Percentiles rank a stretch among this genome's conserved stretches.
Evolutionary conservation across 139 green algal species (phyloP).

Genomic region (Chlamydomonas asymmetrica): DNA sequence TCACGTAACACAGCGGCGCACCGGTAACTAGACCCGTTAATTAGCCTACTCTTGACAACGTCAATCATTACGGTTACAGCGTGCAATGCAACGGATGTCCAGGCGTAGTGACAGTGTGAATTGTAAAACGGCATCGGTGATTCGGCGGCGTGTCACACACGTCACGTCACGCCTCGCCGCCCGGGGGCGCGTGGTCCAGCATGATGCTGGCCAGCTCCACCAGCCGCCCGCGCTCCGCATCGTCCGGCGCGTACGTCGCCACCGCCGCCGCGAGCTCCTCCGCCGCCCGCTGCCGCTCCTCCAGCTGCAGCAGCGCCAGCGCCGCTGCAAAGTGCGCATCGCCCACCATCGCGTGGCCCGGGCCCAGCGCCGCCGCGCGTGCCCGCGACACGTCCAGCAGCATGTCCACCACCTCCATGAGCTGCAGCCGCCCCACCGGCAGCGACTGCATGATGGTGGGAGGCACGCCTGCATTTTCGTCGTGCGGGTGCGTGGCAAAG

Average conservation of each 20-base stretch:
- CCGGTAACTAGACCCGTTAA: too few species aligned
- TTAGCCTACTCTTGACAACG: too few species aligned
- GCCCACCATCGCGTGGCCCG: conserved; percentile 39
- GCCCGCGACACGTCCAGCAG: conserved; percentile 59
- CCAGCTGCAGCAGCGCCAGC: conserved; percentile 65
- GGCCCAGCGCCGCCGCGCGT: conserved; percentile 32
- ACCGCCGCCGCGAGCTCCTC: conserved; percentile 43
- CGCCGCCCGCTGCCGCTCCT: conserved; percentile 40
- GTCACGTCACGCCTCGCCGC: too few species aligned
- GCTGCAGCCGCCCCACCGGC: conserved; percentile 61
- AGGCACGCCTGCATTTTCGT: background rate
- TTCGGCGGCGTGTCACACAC: too few species aligned
- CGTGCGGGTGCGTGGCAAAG: background rate
- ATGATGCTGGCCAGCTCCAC: conserved; percentile 50
- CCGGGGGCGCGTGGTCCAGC: too few species aligned
- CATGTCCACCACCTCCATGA: conserved; percentile 78
- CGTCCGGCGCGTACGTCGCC: background rate
- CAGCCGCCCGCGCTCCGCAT: conserved; percentile 34
- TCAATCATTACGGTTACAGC: too few species aligned
- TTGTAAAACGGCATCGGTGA: too few species aligned
- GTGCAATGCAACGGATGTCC: too few species aligned
- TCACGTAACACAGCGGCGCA: too few species aligned
- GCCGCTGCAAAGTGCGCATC: conserved; percentile 53
- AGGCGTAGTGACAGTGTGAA: too few species aligned
- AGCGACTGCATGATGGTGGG: conserved; percentile 15